Conservation (phyloP, 2,329 filamentous ascomycete genomes). For the Talaromyces islandicus region DNA sequence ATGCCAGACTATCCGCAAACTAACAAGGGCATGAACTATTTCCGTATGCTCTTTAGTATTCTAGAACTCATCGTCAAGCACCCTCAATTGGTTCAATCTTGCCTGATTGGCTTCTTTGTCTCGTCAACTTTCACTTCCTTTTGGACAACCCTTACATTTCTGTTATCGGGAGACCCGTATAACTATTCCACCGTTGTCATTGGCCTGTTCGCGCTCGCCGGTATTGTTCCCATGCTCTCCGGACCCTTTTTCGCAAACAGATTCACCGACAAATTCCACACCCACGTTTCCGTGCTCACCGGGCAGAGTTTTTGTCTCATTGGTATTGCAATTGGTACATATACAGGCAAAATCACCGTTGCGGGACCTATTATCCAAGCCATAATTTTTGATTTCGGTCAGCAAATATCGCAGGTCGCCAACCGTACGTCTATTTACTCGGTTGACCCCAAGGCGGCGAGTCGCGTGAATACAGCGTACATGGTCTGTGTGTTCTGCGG, state of each 20-base stretch:
- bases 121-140: conserved; percentile 59
- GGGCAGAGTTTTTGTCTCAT: conserved; percentile 54
- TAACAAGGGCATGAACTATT: conserved; percentile 62
- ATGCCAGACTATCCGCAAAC: conserved; percentile 78
- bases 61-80: conserved; percentile 57
- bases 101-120: conserved; percentile 59
- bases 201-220: conserved; percentile 73
- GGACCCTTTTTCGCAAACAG: conserved; percentile 64
- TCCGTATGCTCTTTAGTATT: conserved; percentile 60
- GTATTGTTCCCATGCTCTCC: conserved; percentile 61
- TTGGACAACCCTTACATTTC: conserved; percentile 74
- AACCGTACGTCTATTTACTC: conserved; percentile 65
- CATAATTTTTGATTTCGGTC: conserved; percentile 63
- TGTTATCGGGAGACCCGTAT: conserved; percentile 66
- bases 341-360: conserved; percentile 58
- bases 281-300: conserved; percentile 61
- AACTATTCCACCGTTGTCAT: conserved; percentile 62
- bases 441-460: conserved; percentile 65
- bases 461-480: conserved; percentile 74
- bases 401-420: conserved; percentile 68
- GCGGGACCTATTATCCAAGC: conserved; percentile 70
- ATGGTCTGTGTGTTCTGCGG: conserved; percentile 73
- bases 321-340: conserved; percentile 63
- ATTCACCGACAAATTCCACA: conserved; percentile 65
- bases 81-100: conserved; percentile 64